Percentiles rank a stretch among this genome's conserved stretches.
Conservation (phyloP, 2,329 filamentous ascomycete genomes). For the Juglanconis oblonga region DNA sequence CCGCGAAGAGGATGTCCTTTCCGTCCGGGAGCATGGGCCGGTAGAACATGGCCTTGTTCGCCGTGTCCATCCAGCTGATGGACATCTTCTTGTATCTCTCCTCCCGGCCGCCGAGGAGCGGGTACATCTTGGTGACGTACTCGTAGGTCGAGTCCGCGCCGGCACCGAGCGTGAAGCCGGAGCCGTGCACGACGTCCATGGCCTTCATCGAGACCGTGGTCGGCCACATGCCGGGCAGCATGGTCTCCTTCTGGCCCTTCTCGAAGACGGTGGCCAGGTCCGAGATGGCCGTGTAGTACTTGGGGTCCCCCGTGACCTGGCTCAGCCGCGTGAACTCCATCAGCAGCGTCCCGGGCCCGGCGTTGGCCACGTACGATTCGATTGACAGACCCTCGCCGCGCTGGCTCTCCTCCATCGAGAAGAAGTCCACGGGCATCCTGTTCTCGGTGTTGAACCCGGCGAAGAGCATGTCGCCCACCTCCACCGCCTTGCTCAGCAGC, state of each 20-base stretch:
- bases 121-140: slow-evolving; percentile 46
- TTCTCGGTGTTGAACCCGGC: slow-evolving; percentile 43
- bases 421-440: slow-evolving; percentile 45
- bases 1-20: slow-evolving; percentile 61
- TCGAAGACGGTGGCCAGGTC: slow-evolving; percentile 67
- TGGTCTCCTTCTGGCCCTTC: slow-evolving; percentile 61
- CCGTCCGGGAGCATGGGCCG: slow-evolving; percentile 57
- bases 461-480: slow-evolving; percentile 45
- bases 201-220: slow-evolving; percentile 56
- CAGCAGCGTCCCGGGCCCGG: slow-evolving; percentile 60
- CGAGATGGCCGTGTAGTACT: slow-evolving; percentile 71
- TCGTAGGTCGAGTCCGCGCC: slow-evolving; percentile 45
- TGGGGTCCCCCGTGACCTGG: slow-evolving; percentile 68
- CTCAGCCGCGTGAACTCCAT: slow-evolving; percentile 72
- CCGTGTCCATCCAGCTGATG: slow-evolving; percentile 55
- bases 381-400: slow-evolving; percentile 31
- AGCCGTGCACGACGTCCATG: slow-evolving; percentile 38
- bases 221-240: slow-evolving; percentile 72
- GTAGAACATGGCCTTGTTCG: slow-evolving; percentile 60
- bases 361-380: slow-evolving; percentile 39
- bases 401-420: slow-evolving; percentile 41
- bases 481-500: slow-evolving; percentile 40
- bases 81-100: slow-evolving; percentile 61
- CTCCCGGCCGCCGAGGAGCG: slow-evolving; percentile 57
- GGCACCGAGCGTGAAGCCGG: slow-evolving; percentile 32